These are phyloP conservation scores for Perkinsela sp. DNA, from an alignment of 208 protist genomes.

Conservation along the genomic window DNA sequence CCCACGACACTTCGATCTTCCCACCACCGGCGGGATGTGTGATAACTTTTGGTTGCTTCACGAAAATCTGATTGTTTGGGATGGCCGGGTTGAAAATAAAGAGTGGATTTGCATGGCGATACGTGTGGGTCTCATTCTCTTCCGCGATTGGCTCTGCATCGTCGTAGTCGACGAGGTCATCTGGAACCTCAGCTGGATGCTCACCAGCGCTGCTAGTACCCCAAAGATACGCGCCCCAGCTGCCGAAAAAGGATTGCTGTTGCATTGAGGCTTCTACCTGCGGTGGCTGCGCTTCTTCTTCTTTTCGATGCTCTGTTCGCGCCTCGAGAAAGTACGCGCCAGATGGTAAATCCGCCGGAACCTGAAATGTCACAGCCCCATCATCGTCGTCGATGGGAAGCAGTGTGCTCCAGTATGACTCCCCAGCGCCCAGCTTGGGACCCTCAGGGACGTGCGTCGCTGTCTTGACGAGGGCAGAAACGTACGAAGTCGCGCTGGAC, in stretches of 20 bases:
- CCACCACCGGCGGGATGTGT: not conserved
- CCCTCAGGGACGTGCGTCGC: not conserved
- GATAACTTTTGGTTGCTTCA: not conserved
- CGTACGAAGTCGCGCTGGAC: not conserved
- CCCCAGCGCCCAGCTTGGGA: not conserved
- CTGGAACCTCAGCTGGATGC: not conserved
- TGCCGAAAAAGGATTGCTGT: not conserved
- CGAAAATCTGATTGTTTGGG: not conserved
- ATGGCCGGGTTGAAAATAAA: not conserved
- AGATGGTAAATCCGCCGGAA: not conserved
- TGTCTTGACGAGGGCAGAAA: not conserved
- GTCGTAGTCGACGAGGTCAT: not conserved
- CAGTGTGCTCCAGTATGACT: not conserved
- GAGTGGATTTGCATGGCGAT: not conserved
- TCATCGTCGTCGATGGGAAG: not conserved
- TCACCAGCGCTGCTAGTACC: not conserved
- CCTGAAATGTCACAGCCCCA: not conserved
- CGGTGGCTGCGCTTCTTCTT: not conserved
- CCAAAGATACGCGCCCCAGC: not conserved
- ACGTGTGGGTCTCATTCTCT: not conserved
- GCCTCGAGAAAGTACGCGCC: not conserved
- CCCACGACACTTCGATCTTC: not conserved
- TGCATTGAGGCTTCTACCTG: no score
- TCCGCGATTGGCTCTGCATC: not conserved
- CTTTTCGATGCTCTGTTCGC: not conserved